Conservation (phyloP, 2,329 filamentous ascomycete species). For the Fusarium odoratissimum region DNA sequence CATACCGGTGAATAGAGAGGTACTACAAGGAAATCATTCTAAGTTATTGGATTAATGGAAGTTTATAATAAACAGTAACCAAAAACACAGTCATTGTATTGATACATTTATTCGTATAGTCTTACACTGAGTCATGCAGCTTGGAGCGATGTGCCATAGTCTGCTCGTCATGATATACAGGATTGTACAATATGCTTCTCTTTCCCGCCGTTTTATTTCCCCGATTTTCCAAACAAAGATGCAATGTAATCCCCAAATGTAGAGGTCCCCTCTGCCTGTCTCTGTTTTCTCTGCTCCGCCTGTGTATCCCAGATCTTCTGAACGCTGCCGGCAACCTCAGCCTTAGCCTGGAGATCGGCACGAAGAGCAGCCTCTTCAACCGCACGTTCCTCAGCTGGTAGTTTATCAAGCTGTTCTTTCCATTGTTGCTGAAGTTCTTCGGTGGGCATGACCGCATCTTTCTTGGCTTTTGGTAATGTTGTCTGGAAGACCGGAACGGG, state of each 20-base stretch:
- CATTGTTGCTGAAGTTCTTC: constrained; percentile 63
- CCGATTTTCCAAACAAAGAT: constrained; percentile 45
- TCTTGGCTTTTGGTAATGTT: constrained; percentile 57
- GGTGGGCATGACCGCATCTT: constrained; percentile 46
- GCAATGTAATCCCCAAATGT: constrained; percentile 48
- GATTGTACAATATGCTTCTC: constrained; percentile 30
- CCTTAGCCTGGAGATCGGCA: constrained; percentile 70
- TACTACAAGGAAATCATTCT: accelerated
- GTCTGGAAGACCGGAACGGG: constrained; percentile 70
- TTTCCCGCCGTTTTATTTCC: constrained; percentile 37
- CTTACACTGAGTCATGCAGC: neutral
- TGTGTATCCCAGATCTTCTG: constrained; percentile 56
- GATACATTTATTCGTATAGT: neutral
- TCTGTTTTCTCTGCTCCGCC: constrained; percentile 66
- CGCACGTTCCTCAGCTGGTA: constrained; percentile 67
- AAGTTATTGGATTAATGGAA: too few relatives aligned
- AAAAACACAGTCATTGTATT: neutral
- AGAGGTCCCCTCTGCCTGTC: constrained; percentile 48
- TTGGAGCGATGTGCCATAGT: neutral
- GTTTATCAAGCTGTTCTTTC: constrained; percentile 66
- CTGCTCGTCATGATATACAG: constrained; percentile 26
- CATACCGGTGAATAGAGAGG: accelerated
- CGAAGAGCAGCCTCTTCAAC: constrained; percentile 73
- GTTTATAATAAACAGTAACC: neutral
- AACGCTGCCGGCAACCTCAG: constrained; percentile 70